Conservation (phyloP, 805 yeast genomes). For the Saturnispora mendoncae region DNA sequence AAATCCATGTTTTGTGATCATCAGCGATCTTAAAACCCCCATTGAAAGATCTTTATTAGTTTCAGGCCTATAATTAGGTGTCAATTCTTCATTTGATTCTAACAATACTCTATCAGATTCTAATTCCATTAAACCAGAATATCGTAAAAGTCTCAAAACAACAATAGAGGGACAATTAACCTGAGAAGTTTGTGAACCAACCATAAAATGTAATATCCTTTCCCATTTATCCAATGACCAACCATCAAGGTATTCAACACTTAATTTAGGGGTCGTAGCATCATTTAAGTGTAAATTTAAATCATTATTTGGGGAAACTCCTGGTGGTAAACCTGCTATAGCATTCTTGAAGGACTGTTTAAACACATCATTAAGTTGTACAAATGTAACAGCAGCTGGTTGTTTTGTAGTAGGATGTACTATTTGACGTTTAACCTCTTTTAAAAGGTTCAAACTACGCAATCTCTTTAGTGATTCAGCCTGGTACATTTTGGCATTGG, state of each 20-base stretch:
- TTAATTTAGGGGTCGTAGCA: conserved; percentile 31
- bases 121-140: conserved; percentile 84
- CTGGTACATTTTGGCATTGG: conserved; percentile 37
- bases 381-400: conserved; percentile 25
- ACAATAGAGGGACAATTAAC: conserved; percentile 59
- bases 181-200: conserved; percentile 69
- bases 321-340: conserved; percentile 51
- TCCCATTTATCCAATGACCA: conserved; percentile 93
- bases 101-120: conserved; percentile 25
- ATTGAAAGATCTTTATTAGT: conserved; percentile 16
- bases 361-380: conserved; percentile 63
- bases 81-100: conserved; percentile 20
- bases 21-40: conserved; percentile 31
- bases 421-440: conserved; percentile 36
- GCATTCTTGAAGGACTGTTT: conserved; percentile 71
- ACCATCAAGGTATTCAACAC: conserved; percentile 57
- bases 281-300: conserved; percentile 4
- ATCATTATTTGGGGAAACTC: conserved; percentile 1
- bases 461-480: conserved; percentile 74
- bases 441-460: conserved; percentile 64
- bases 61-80: conserved; percentile 13
- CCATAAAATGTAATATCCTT: conserved; percentile 92
- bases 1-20: conserved; percentile 86
- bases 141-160: conserved; percentile 65
- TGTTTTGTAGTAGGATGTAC: conserved; percentile 30